phyloP scores from a whole-genome alignment of 2,329 filamentous ascomycete genomes.

The Monilinia vaccinii-corymbosi region DNA sequence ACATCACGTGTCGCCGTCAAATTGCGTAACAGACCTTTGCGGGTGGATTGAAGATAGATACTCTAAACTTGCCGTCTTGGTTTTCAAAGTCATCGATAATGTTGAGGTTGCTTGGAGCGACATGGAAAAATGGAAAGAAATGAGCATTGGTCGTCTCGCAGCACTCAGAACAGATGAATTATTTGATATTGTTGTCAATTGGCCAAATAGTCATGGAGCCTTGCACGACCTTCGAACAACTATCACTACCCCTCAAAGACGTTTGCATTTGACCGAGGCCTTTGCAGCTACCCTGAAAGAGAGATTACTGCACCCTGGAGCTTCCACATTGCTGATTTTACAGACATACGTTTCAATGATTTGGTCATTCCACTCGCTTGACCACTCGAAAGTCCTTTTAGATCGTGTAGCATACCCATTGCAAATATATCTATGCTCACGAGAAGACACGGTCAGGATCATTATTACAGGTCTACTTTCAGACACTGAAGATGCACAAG shows the following conservation, averaged over 20 bases:
- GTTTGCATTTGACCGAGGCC: slow-evolving; percentile 58
- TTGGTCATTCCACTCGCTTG: slow-evolving; percentile 63
- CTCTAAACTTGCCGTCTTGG: slow-evolving; percentile 52
- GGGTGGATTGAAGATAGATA: slow-evolving; percentile 63
- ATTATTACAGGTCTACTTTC: slow-evolving; percentile 67
- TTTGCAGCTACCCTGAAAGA: slow-evolving; percentile 58
- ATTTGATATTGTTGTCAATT: slow-evolving; percentile 70
- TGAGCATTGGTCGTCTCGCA: slow-evolving; percentile 59
- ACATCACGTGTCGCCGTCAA: slow-evolving; percentile 35
- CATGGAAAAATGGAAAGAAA: slow-evolving; percentile 61
- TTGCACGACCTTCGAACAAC: slow-evolving; percentile 66
- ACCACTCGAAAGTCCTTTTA: slow-evolving; percentile 68
- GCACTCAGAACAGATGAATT: slow-evolving; percentile 60
- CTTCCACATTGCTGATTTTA: slow-evolving; percentile 67
- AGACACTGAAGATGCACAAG: slow-evolving; percentile 40
- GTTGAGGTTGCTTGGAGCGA: slow-evolving; percentile 41
- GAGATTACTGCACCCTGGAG: slow-evolving; percentile 64
- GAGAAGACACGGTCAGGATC: slow-evolving; percentile 69
- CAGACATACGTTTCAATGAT: slow-evolving; percentile 75
- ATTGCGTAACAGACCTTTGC: slow-evolving; percentile 49
- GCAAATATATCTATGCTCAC: slow-evolving; percentile 65
- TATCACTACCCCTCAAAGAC: slow-evolving; percentile 57
- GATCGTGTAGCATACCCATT: slow-evolving; percentile 65
- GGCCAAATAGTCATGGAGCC: slow-evolving; percentile 63
- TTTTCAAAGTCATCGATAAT: slow-evolving; percentile 37